Evolutionary conservation across 441 rosid genomes (phyloP).

Genomic region (Codiaeum variegatum): DNA sequence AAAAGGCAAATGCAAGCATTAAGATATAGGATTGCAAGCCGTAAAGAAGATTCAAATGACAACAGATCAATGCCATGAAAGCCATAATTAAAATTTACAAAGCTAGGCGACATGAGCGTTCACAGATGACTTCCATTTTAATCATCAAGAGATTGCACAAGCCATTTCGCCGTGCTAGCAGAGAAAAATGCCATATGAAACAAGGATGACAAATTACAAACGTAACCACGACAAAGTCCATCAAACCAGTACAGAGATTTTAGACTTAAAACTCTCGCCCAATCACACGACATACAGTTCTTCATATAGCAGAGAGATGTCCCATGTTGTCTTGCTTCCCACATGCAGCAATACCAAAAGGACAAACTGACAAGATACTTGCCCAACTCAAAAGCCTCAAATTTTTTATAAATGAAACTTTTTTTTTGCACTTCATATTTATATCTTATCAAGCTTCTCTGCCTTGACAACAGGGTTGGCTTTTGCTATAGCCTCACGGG

Average conservation of each 20-base stretch:
- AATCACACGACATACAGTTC: constrained; percentile 36
- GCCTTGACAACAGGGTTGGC: constrained; percentile 71
- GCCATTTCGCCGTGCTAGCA: constrained; percentile 16
- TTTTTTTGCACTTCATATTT: not conserved
- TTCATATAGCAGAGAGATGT: constrained; percentile 33
- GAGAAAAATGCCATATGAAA: constrained; percentile 28
- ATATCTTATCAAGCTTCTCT: constrained; percentile 64
- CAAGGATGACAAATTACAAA: constrained; percentile 27
- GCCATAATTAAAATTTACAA: constrained; percentile 29
- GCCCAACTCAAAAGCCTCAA: constrained; percentile 35
- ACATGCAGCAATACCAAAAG: constrained; percentile 34
- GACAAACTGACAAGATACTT: constrained; percentile 31
- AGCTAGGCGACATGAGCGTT: constrained; percentile 11
- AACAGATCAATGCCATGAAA: constrained; percentile 11
- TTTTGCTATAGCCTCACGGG: constrained; percentile 58
- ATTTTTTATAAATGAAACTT: constrained; percentile 21
- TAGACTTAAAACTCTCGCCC: too few species aligned
- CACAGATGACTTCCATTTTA: constrained; percentile 10
- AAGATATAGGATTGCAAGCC: not conserved
- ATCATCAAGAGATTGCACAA: constrained; percentile 26
- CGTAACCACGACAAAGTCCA: constrained; percentile 34
- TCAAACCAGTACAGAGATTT: constrained; percentile 43
- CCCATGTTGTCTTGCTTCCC: constrained; percentile 25
- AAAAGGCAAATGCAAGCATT: too few species aligned
- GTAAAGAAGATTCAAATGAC: not conserved